phyloP scores from a whole-genome alignment of 345 rosid genomes.

The Brassica napus region DNA sequence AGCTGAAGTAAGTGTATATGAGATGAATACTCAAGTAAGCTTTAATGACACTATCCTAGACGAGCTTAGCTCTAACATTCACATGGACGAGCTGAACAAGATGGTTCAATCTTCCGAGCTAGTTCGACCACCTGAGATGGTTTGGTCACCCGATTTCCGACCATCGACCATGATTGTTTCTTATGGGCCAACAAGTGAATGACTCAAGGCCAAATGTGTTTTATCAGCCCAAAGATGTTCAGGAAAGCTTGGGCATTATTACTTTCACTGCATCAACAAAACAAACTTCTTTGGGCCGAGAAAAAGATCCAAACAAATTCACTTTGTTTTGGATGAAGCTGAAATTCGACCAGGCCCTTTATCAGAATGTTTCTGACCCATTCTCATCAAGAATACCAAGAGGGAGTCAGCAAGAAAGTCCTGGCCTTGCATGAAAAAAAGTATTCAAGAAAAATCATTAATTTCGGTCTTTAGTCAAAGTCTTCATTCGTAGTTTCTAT shows the following conservation, averaged over 20 bases:
- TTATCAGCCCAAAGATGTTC: too few species aligned
- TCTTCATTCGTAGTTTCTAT: too few species aligned
- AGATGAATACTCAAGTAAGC: background rate
- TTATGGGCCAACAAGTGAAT: too few species aligned
- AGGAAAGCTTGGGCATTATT: background rate
- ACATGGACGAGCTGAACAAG: background rate
- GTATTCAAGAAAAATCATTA: too few species aligned
- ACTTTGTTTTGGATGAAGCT: background rate
- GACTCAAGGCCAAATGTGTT: too few species aligned
- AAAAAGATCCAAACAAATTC: background rate
- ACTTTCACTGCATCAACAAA: background rate
- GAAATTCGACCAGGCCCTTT: background rate
- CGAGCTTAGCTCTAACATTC: background rate
- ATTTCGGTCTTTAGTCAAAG: too few species aligned
- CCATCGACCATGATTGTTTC: too few species aligned
- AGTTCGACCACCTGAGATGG: background rate
- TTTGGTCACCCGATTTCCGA: too few species aligned
- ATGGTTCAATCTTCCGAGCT: background rate
- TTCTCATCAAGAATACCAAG: background rate
- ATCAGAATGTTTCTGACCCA: background rate
- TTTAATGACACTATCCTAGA: background rate
- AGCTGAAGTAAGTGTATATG: background rate
- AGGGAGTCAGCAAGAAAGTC: too few species aligned
- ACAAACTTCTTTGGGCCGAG: background rate
- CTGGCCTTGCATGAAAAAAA: too few species aligned